Conservation (phyloP, 345 rosid genomes). For the Euphorbia pulcherrima region DNA sequence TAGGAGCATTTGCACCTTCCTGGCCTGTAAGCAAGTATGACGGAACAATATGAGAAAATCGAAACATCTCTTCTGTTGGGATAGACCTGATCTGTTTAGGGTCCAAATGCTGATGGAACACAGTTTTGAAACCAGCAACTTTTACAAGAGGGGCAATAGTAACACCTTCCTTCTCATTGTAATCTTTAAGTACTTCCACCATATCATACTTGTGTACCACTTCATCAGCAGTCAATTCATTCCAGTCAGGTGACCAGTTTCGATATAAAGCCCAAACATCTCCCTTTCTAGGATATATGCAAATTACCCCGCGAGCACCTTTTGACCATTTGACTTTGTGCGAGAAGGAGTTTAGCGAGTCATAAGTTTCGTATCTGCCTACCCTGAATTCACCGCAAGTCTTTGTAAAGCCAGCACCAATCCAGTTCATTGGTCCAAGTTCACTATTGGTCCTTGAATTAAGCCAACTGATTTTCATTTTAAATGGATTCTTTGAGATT, state of each 20-base stretch:
- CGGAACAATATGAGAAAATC: slow-evolving; percentile 28
- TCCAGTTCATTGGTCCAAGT: slow-evolving; percentile 21
- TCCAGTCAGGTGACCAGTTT: slow-evolving; percentile 28
- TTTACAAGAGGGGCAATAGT: slow-evolving; percentile 19
- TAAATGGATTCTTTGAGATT: slow-evolving; percentile 19
- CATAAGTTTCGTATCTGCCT: slow-evolving; percentile 15
- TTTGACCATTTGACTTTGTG: slow-evolving; percentile 26
- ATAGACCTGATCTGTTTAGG: slow-evolving; percentile 18
- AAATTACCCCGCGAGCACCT: slow-evolving; percentile 18
- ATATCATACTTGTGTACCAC: slow-evolving; percentile 27
- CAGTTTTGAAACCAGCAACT: slow-evolving; percentile 28
- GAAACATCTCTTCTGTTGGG: slow-evolving; percentile 22
- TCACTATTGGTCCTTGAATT: slow-evolving; percentile 19
- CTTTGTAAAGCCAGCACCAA: slow-evolving; percentile 25
- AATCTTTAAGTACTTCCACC: slow-evolving; percentile 29
- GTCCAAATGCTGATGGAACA: slow-evolving; percentile 28
- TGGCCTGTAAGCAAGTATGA: slow-evolving; percentile 26
- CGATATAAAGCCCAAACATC: slow-evolving; percentile 30
- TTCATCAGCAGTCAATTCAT: slow-evolving; percentile 24
- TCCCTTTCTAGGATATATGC: slow-evolving; percentile 20
- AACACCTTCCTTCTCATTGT: slow-evolving; percentile 17
- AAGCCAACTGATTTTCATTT: slow-evolving; percentile 26
- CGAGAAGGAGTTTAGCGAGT: slow-evolving; percentile 19
- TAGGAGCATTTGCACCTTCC: slow-evolving; percentile 26
- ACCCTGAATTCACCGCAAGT: slow-evolving; percentile 25